phyloP scores from a whole-genome alignment of 225 moss, liverwort and hornwort genomes.

The Straminergon stramineum region DNA sequence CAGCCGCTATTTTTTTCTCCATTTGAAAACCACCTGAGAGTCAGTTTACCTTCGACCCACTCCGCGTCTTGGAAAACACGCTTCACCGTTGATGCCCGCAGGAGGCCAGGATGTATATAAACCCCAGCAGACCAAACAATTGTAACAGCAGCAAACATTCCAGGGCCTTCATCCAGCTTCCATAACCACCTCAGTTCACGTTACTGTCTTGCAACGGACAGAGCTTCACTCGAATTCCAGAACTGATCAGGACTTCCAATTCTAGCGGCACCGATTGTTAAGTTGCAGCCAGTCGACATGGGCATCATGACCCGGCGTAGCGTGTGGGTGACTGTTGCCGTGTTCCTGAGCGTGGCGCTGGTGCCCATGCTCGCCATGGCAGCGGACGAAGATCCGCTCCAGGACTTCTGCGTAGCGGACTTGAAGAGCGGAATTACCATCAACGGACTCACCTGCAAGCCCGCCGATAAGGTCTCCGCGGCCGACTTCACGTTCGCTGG shows the following conservation, averaged over 20 bases:
- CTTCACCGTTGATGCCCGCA: too few species aligned
- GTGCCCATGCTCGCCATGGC: background rate
- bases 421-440: background rate
- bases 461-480: background rate
- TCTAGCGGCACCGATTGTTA: background rate
- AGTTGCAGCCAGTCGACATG: background rate
- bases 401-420: conserved; percentile 6
- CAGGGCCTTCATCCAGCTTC: background rate
- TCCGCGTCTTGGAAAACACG: too few species aligned
- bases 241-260: background rate
- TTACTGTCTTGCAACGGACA: too few species aligned
- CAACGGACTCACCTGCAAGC: conserved; percentile 4
- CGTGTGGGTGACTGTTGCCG: background rate
- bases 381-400: background rate
- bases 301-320: background rate
- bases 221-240: too few species aligned
- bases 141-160: background rate
- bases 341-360: background rate
- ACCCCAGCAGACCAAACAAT: background rate
- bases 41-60: too few species aligned
- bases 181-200: too few species aligned
- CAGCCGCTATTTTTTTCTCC: background rate
- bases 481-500: background rate
- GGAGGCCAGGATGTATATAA: background rate
- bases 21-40: too few species aligned